Percentiles rank a stretch among this genome's conserved stretches.
phyloP scores from a whole-genome alignment of 768 basidiomycete genomes.

The Daedaleopsis nitida region DNA sequence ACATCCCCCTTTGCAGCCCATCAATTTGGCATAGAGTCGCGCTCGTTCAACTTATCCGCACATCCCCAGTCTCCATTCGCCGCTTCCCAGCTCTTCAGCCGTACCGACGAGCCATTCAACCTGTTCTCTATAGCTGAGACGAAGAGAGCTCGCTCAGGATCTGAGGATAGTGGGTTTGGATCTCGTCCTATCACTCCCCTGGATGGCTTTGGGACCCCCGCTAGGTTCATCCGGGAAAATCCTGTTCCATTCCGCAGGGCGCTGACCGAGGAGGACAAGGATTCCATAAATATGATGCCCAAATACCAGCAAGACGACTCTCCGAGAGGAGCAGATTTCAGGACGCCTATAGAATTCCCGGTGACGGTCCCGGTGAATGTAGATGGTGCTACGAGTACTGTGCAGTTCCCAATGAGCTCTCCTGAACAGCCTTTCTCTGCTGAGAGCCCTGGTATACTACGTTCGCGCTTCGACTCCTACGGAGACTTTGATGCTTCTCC shows the following conservation, averaged over 20 bases:
- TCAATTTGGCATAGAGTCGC: constrained; percentile 54
- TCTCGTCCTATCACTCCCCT: constrained; percentile 56
- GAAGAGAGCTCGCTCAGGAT: constrained; percentile 53
- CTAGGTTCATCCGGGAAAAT: constrained; percentile 38
- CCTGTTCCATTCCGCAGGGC: constrained; percentile 76
- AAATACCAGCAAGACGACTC: constrained; percentile 48
- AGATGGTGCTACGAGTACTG: constrained; percentile 62
- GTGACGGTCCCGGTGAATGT: constrained; percentile 50
- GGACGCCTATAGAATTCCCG: constrained; percentile 62
- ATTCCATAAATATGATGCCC: constrained; percentile 43
- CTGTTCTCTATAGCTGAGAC: constrained; percentile 84
- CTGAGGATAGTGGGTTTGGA: constrained; percentile 53
- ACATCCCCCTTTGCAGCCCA: constrained; percentile 76
- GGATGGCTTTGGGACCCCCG: constrained; percentile 46
- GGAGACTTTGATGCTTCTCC: constrained; percentile 73
- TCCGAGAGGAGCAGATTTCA: constrained; percentile 43
- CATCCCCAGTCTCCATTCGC: constrained; percentile 87
- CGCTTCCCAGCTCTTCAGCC: constrained; percentile 81
- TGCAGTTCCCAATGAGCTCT: constrained; percentile 80
- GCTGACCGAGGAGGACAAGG: constrained; percentile 78
- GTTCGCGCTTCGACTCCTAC: constrained; percentile 70
- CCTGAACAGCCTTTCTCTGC: constrained; percentile 58
- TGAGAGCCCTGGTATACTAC: constrained; percentile 58
- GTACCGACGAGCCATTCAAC: constrained; percentile 76
- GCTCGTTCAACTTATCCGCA: constrained; percentile 38